A percentile compares a stretch with the other conserved stretches of the same genome.
phyloP scores from a whole-genome alignment of 331 rosid species.

The Malus hybrid region DNA sequence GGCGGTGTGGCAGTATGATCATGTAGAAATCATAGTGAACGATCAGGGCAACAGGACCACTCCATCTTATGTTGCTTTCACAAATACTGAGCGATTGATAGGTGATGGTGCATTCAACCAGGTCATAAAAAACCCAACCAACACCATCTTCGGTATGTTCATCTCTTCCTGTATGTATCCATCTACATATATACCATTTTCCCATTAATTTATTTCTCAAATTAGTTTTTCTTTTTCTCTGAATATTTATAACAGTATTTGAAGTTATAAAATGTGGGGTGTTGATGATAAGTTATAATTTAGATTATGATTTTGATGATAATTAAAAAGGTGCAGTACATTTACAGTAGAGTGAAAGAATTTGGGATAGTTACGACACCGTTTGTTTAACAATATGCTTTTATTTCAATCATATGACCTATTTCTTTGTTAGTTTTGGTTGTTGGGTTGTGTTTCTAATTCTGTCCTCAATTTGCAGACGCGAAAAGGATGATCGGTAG shows the following conservation, averaged over 20 bases:
- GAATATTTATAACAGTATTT: too few relatives aligned
- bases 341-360: neutral
- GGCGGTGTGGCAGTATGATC: too few relatives aligned
- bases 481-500: conserved; percentile 45
- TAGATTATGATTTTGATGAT: too few relatives aligned
- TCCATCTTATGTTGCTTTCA: too few relatives aligned
- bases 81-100: neutral
- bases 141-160: neutral
- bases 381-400: neutral
- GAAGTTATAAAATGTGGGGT: too few relatives aligned
- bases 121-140: neutral
- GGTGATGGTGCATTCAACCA: neutral
- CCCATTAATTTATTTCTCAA: too few relatives aligned
- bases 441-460: neutral
- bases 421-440: neutral
- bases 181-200: neutral
- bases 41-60: too few relatives aligned
- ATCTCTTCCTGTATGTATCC: neutral
- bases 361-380: too few relatives aligned
- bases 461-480: conserved; percentile 16
- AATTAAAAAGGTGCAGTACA: too few relatives aligned
- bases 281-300: too few relatives aligned
- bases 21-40: too few relatives aligned
- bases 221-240: neutral
- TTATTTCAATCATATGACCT: neutral